Base-by-base conservation (phyloP, 768 basidiomycete species). In the Pleurotus citrinopileatus region DNA sequence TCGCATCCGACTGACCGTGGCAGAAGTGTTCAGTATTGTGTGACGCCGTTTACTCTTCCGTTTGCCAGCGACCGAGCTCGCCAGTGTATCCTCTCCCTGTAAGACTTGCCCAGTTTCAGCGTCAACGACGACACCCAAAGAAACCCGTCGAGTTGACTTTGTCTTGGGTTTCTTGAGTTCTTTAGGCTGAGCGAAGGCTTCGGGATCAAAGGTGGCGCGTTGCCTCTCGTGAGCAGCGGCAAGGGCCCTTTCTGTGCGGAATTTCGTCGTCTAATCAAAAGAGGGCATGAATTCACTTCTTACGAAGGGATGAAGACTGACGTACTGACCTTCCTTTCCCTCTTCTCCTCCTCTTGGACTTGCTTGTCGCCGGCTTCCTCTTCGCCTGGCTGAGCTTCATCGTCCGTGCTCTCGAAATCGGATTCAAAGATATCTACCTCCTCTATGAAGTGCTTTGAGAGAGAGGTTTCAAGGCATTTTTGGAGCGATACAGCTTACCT, bases 361-460 rank as follows among this genome's bases (percentile, higher is more conserved):
- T 69, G 71, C 37, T 69, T 76, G 61, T 92, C 90, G 0, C 73
- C 85, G 3, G 70, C 75, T 4, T 81, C 81, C 15, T 73, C 70
- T 9, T 78, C 80, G 22, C 79, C 77, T n/a, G 79, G 77, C 1
- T 67, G 76, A 1, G 68, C 75, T 55, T 85, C 85, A 37, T 90
- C 90, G 55, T 93, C 91, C 0, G 91, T 93, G 59, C 87, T 89
- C 57, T 84, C 88, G 62, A 94, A 94, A 65, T 94, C 91, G 8
- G 87, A 89, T 59, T 79, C 90, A 55, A 91, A 90, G 6, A 86
- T 65, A 61, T 93, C 91, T 59, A 89, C 84, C 65, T 94, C 91
- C 48, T 89, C 91, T 91, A 61, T 43, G 43, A 12, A 40, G 26
- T 51, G 2, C 13, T 8, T 15, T 50, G 6, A 29, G 8, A 32